Evolutionary conservation across 192 early-diverging fungal genomes (phyloP).

Genomic region (Fimicolochytrium jonesii): DNA sequence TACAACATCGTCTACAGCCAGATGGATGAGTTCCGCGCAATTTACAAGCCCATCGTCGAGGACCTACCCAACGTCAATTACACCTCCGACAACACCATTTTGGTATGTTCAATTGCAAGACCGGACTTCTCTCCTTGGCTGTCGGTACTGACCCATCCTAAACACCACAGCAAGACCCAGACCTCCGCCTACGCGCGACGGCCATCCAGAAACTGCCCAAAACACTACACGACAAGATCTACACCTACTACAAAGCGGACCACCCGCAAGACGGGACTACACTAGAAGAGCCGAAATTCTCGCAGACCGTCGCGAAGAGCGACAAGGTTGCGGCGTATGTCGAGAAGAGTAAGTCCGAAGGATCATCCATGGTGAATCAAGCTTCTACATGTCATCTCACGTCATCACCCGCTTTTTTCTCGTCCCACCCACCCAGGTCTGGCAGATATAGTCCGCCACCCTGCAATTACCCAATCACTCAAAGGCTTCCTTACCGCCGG

Average conservation of each 20-base stretch:
- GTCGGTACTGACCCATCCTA: no score
- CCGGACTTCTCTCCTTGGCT: no score
- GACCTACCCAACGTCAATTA: conserved; percentile 39
- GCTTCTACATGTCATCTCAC: no score
- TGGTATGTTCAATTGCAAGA: no score
- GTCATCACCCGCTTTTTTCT: no score
- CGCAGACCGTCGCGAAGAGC: conserved; percentile 40
- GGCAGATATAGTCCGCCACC: conserved; percentile 63
- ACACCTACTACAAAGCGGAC: conserved; percentile 14
- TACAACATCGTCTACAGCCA: conserved; percentile 89
- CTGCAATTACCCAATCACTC: conserved; percentile 82
- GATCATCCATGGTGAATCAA: no score
- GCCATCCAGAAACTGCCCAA: conserved; percentile 82
- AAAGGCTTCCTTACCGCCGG: conserved; percentile 95
- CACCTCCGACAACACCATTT: conserved; percentile 33
- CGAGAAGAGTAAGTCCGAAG: conserved; percentile 45
- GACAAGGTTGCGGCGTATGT: conserved; percentile 34
- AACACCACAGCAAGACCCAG: conserved; percentile 37
- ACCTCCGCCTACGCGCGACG: conserved; percentile 49
- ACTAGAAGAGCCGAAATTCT: conserved; percentile 31
- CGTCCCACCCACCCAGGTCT: no score
- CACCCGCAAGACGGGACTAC: conserved; percentile 22
- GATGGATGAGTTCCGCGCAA: conserved; percentile 49
- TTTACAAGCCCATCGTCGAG: conserved; percentile 45
- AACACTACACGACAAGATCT: conserved; percentile 56